A percentile compares a stretch with the other conserved stretches of the same genome.
Evolutionary conservation across 805 yeast species (phyloP).

Genomic region (Candida piceae): DNA sequence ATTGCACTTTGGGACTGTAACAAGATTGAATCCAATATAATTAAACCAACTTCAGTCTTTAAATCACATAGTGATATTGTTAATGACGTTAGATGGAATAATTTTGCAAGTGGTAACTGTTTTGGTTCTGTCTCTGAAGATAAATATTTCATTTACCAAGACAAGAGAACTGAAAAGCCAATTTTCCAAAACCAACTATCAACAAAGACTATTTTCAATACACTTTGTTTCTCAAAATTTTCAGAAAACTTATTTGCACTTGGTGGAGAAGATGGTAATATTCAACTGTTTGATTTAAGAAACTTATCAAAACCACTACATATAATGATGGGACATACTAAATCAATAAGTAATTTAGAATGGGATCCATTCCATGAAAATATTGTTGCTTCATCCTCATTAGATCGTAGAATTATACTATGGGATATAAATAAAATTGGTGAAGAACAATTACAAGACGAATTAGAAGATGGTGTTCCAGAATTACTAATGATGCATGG

Average conservation of each 20-base stretch:
- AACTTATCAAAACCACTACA: slow-evolving; percentile 42
- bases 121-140: slow-evolving; percentile 79
- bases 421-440: slow-evolving; percentile 84
- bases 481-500: slow-evolving; percentile 90
- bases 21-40: background rate
- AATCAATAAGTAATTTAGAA: slow-evolving; percentile 63
- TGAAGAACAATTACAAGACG: slow-evolving; percentile 79
- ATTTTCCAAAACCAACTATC: slow-evolving; percentile 21
- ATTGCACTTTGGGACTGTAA: slow-evolving; percentile 57
- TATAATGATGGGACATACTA: slow-evolving; percentile 77
- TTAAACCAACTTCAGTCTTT: slow-evolving; percentile 29
- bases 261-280: slow-evolving; percentile 65
- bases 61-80: slow-evolving; percentile 52
- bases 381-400: slow-evolving; percentile 68
- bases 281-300: slow-evolving; percentile 62
- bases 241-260: slow-evolving; percentile 57
- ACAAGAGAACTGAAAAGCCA: slow-evolving; percentile 36
- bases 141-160: slow-evolving; percentile 47
- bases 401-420: slow-evolving; percentile 69
- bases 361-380: slow-evolving; percentile 79
- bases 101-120: slow-evolving; percentile 38
- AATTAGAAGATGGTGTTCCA: slow-evolving; percentile 87
- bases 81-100: slow-evolving; percentile 74
- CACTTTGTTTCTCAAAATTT: slow-evolving; percentile 61
- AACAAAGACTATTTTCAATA: slow-evolving; percentile 44